phyloP scores from a whole-genome alignment of 164 flowering plant genomes.

The Litsea cubeba region DNA sequence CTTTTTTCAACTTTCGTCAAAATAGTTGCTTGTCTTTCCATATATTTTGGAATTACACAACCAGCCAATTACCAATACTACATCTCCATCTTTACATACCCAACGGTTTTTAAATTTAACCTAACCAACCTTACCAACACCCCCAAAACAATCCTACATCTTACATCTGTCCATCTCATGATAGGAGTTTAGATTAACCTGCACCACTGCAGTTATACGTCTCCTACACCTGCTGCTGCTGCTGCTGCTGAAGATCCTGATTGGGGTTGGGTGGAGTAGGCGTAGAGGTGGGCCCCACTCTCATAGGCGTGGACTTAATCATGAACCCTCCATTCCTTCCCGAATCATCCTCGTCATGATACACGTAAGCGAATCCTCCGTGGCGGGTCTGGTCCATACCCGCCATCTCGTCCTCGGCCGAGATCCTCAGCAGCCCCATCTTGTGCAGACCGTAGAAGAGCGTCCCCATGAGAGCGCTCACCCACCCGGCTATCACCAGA shows the following conservation, averaged over 20 bases:
- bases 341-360: constrained; percentile 35
- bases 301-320: constrained; percentile 6
- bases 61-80: too few species aligned
- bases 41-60: too few species aligned
- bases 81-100: too few species aligned
- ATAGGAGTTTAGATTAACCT: too few species aligned
- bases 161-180: too few species aligned
- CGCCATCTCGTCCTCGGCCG: constrained; percentile 68
- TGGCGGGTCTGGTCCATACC: constrained; percentile 86
- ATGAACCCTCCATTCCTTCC: constrained; percentile 7
- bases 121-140: too few species aligned
- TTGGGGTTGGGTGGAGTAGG: neutral
- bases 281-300: constrained; percentile 8
- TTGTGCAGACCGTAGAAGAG: constrained; percentile 43
- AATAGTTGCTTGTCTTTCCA: too few species aligned
- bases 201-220: too few species aligned
- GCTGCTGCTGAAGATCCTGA: neutral
- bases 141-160: too few species aligned
- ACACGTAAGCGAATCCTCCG: constrained; percentile 69
- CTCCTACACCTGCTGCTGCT: neutral
- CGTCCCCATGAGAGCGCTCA: constrained; percentile 72
- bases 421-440: constrained; percentile 52
- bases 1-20: neutral
- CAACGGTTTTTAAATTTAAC: too few species aligned
- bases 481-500: constrained; percentile 64